phyloP scores from a whole-genome alignment of 2,329 filamentous ascomycete species.

The Botrytis aclada region DNA sequence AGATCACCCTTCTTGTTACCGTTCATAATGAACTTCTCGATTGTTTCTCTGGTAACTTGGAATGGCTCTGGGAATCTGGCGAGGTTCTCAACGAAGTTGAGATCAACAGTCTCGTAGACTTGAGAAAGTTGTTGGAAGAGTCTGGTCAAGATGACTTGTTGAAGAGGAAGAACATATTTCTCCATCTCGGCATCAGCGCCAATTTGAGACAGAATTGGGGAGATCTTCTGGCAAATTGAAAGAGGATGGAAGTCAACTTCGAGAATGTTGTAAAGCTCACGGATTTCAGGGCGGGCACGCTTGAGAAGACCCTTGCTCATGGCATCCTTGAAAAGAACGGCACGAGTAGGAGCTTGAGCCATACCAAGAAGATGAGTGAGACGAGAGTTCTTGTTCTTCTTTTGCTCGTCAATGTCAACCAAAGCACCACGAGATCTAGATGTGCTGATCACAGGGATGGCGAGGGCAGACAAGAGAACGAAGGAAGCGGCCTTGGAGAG shows the following conservation, averaged over 20 bases:
- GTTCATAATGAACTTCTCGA: slow-evolving; percentile 99
- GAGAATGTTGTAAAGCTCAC: slow-evolving; percentile 96
- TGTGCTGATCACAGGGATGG: slow-evolving; percentile 99
- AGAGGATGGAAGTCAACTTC: slow-evolving; percentile 99
- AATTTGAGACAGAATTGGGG: slow-evolving; percentile 90
- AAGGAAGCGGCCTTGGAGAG: slow-evolving; percentile 94
- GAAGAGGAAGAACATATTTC: slow-evolving; percentile 90
- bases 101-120: slow-evolving; percentile 96
- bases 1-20: slow-evolving; percentile 99
- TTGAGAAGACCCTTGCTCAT: slow-evolving; percentile 92
- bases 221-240: slow-evolving; percentile 99
- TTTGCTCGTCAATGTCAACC: slow-evolving; percentile 93
- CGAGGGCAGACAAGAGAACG: slow-evolving; percentile 87
- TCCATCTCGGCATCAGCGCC: slow-evolving; percentile 93
- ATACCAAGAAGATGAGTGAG: slow-evolving; percentile 95
- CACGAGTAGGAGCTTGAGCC: slow-evolving; percentile 82
- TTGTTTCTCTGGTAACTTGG: slow-evolving; percentile 83
- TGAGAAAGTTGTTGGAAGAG: slow-evolving; percentile 99
- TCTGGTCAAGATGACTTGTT: slow-evolving; percentile 97
- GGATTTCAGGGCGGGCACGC: slow-evolving; percentile 89
- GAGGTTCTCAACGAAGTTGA: slow-evolving; percentile 88
- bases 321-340: slow-evolving; percentile 91
- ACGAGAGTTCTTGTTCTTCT: slow-evolving; percentile 98
- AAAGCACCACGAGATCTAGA: slow-evolving; percentile 92
- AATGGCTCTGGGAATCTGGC: slow-evolving; percentile 96